phyloP scores from a whole-genome alignment of 1,139 yeast species.

The Sugiyamaella pinicola region DNA sequence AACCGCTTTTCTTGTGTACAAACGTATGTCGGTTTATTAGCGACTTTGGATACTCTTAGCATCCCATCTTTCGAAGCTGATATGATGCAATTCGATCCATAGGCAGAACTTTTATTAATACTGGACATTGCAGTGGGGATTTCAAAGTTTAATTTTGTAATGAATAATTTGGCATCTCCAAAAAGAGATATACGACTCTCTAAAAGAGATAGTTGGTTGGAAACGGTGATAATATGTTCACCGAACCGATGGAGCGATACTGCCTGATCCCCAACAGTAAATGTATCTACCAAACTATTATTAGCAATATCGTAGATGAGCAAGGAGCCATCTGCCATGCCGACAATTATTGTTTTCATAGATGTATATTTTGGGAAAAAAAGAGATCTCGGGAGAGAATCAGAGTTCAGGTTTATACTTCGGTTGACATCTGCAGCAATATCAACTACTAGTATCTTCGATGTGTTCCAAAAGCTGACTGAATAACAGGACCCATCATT shows the following conservation, averaged over 20 bases:
- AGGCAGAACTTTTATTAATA: constrained; percentile 3
- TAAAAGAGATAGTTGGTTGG: constrained; percentile 1
- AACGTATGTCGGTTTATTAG: constrained; percentile 1
- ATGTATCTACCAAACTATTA: not conserved
- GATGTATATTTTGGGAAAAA: not conserved
- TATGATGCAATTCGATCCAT: constrained; percentile 7
- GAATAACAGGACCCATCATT: constrained; percentile 4
- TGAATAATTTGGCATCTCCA: not conserved
- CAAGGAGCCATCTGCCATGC: constrained; percentile 18
- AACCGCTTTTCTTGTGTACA: constrained; percentile 14
- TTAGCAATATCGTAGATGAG: not conserved
- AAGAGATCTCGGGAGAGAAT: constrained; percentile 10
- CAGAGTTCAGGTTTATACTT: not conserved
- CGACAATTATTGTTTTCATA: constrained; percentile 1
- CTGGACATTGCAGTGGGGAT: constrained; percentile 3
- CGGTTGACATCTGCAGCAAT: not conserved
- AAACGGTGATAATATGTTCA: constrained; percentile 1
- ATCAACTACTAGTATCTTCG: constrained; percentile 6
- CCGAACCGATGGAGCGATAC: not conserved
- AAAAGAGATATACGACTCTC: not conserved
- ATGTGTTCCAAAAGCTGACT: constrained; percentile 16
- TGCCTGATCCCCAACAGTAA: constrained; percentile 11
- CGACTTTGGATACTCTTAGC: constrained; percentile 4
- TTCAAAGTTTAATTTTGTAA: constrained; percentile 6
- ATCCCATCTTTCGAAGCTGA: constrained; percentile 2